Base-by-base conservation (phyloP, 108 stramenopile species). In the Cyclostephanos invisitatus region DNA sequence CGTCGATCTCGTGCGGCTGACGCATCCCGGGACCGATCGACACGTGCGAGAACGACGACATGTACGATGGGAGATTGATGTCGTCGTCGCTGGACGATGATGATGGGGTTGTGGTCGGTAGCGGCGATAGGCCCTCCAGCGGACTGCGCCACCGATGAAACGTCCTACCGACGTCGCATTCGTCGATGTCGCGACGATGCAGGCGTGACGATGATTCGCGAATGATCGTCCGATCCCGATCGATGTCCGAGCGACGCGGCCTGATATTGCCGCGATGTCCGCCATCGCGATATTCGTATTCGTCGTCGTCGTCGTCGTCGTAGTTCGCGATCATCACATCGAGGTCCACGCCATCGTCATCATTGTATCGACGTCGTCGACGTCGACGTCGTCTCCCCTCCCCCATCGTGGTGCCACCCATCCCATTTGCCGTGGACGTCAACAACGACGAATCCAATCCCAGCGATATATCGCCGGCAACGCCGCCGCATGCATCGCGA, bases 141-240 rank as follows among this genome's bases (percentile, higher is more conserved):
- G 75, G 75, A 25, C 75, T 76, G 47, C 57, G 35, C 75, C 75
- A 69, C 24, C 53, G 58, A 10, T 68, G 44, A 6, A 5, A 5
- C 7, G 38, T 24, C 18, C 32, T 10, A 53, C 37, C 17, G 12
- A 22, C 14, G 48, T 49, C 61, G 70, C 51, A 72, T 62, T 38
- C n/a, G n/a, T 47, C 40, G 9, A 12, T 62, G 25, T 6, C 24
- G 51, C 51, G 7, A 20, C 24, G 18, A 1, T 25, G 18, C 18
- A 53, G 20, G 49, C 49, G 49, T 8, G 5, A 7, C 40, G 24
- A 6, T 20, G 20, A 1, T 1, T 53, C 51, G 7, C 7, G 7
- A 53, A 1, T 53, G 4, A 25, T 42, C 10, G 40, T 1, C 1
- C 1, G 1, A 53, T 53, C 51, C 7, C 51, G 51, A 53, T 53